Conservation (phyloP, 768 basidiomycete species). For the Xerocomus spinulosus region DNA sequence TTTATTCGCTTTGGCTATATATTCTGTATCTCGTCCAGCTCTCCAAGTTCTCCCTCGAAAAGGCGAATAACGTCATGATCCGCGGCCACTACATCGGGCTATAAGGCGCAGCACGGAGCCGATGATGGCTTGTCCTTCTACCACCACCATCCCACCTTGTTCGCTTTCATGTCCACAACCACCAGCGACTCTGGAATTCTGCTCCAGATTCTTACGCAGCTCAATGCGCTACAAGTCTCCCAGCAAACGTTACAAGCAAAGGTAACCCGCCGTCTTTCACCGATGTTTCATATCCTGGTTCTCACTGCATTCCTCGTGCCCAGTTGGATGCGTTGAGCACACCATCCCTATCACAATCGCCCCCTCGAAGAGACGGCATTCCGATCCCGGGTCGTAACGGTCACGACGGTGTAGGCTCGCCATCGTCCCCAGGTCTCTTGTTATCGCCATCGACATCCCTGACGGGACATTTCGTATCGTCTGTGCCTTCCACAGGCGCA, state of each 20-base stretch:
- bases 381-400: slow-evolving; percentile 24
- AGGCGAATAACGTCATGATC: slow-evolving; percentile 3
- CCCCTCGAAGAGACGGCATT: slow-evolving; percentile 20
- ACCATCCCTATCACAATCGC: slow-evolving; percentile 25
- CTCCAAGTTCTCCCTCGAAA: not conserved
- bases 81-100: not conserved
- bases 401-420: slow-evolving; percentile 16
- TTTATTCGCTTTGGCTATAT: not conserved
- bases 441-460: slow-evolving; percentile 28
- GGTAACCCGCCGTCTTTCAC: slow-evolving; percentile 36
- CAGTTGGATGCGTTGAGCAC: slow-evolving; percentile 49
- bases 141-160: slow-evolving; percentile 8
- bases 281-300: not conserved
- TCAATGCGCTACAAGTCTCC: slow-evolving; percentile 65
- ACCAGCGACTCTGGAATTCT: slow-evolving; percentile 53
- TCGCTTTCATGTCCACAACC: slow-evolving; percentile 25
- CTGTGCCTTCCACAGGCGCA: slow-evolving; percentile 22
- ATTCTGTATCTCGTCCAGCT: not conserved
- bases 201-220: slow-evolving; percentile 67
- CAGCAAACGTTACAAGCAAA: slow-evolving; percentile 79
- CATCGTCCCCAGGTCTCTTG: slow-evolving; percentile 21
- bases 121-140: slow-evolving; percentile 3
- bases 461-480: slow-evolving; percentile 26
- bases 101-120: slow-evolving; percentile 5
- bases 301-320: slow-evolving; percentile 1